Evolutionary conservation across 2,329 filamentous ascomycete genomes (phyloP).

Genomic region (Lachnellula willkommii): DNA sequence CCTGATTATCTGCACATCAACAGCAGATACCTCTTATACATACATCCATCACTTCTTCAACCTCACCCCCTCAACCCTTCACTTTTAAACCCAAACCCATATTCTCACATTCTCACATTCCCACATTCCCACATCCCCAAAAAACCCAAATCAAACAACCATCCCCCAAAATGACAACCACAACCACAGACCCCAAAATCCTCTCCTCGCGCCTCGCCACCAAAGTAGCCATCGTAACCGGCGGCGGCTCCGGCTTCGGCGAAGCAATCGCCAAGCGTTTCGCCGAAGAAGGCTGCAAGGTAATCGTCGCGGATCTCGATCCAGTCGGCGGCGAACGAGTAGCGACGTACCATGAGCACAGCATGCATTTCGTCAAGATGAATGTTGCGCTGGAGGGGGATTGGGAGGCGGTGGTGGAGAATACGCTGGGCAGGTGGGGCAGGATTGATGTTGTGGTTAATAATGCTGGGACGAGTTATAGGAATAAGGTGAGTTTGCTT

Average conservation of each 20-base stretch:
- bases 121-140: neutral
- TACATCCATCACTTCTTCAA: too few species aligned
- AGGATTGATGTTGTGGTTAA: constrained; percentile 55
- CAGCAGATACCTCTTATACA: too few species aligned
- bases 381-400: constrained; percentile 49
- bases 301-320: constrained; percentile 59
- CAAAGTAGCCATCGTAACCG: constrained; percentile 54
- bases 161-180: constrained; percentile 9
- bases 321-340: constrained; percentile 44
- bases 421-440: constrained; percentile 42
- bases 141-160: neutral
- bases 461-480: constrained; percentile 55
- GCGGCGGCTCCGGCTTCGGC: constrained; percentile 59
- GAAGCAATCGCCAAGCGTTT: constrained; percentile 56
- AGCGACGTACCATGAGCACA: constrained; percentile 33
- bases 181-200: constrained; percentile 5
- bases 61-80: too few species aligned
- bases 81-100: neutral
- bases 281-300: constrained; percentile 52
- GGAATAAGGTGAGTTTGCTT: constrained; percentile 42
- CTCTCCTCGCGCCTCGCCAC: constrained; percentile 38
- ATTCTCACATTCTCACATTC: neutral
- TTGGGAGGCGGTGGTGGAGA: constrained; percentile 47
- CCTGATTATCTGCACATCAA: too few species aligned
- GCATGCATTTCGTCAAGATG: constrained; percentile 36